Evolutionary conservation across 352 stramenopile genomes (phyloP).

Genomic region (Thalassiosira hispida): DNA sequence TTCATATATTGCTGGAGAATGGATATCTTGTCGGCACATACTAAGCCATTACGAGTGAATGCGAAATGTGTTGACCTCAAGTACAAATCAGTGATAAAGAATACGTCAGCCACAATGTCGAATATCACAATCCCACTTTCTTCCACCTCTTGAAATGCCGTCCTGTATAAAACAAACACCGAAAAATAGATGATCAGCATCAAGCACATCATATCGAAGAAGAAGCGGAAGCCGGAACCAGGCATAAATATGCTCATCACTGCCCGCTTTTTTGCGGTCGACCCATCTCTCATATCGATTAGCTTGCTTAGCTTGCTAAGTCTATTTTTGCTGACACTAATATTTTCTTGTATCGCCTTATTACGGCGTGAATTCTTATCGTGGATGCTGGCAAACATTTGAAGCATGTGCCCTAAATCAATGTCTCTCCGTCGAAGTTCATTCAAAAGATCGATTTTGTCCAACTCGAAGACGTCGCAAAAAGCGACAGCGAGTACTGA

Average conservation of each 20-base stretch:
- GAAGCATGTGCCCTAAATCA: constrained; percentile 57
- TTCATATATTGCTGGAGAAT: constrained; percentile 42
- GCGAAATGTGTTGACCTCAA: constrained; percentile 60
- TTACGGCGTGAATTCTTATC: constrained; percentile 64
- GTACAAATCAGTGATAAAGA: constrained; percentile 74
- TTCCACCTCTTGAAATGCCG: constrained; percentile 56
- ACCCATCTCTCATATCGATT: constrained; percentile 39
- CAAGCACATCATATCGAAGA: constrained; percentile 59
- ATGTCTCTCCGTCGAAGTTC: constrained; percentile 64
- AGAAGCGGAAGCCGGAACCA: constrained; percentile 57
- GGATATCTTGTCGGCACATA: constrained; percentile 30
- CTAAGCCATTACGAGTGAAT: constrained; percentile 51
- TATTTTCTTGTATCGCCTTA: constrained; percentile 61
- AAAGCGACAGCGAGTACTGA: constrained; percentile 67
- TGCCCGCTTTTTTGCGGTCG: constrained; percentile 8
- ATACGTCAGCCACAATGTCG: constrained; percentile 67
- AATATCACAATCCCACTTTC: constrained; percentile 36
- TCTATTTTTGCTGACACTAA: constrained; percentile 46
- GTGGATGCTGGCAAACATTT: constrained; percentile 58
- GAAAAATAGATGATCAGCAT: constrained; percentile 67
- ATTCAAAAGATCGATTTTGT: constrained; percentile 62
- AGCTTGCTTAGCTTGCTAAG: constrained; percentile 65
- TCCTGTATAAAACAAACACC: constrained; percentile 51
- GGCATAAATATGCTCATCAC: constrained; percentile 56
- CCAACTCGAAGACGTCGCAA: constrained; percentile 71